These are phyloP conservation scores for Ophiostoma triangulosporum DNA, from an alignment of 2,329 filamentous ascomycete genomes.

Conservation along the genomic window DNA sequence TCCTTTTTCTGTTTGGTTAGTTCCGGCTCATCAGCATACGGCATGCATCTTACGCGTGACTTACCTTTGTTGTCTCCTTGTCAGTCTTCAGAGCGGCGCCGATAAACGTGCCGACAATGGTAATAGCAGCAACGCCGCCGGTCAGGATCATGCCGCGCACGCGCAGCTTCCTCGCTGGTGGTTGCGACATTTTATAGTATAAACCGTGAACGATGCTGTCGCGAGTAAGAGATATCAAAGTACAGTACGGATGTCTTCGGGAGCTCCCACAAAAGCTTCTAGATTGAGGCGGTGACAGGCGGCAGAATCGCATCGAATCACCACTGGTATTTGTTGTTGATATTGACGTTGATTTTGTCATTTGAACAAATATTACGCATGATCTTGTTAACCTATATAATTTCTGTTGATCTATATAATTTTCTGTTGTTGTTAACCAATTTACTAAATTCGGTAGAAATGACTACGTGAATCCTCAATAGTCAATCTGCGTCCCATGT, in stretches of 20 bases:
- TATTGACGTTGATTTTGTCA: too few relatives aligned
- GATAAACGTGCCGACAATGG: conserved; percentile 20
- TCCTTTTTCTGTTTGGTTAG: conserved; percentile 6
- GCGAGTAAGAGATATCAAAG: background rate
- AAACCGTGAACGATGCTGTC: background rate
- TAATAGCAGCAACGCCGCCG: conserved; percentile 18
- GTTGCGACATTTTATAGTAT: background rate
- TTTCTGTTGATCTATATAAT: background rate
- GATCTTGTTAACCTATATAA: too few relatives aligned
- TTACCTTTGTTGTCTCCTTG: conserved; percentile 14
- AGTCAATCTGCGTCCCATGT: too few relatives aligned
- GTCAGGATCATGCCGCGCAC: conserved; percentile 14
- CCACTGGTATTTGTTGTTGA: too few relatives aligned
- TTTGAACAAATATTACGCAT: too few relatives aligned
- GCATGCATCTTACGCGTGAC: background rate
- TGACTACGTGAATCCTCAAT: too few relatives aligned
- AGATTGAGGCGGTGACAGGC: conserved; percentile 9
- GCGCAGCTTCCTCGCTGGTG: conserved; percentile 4
- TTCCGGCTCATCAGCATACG: background rate
- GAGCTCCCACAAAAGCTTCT: background rate
- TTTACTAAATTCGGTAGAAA: too few relatives aligned
- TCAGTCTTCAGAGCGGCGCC: conserved; percentile 22
- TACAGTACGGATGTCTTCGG: background rate
- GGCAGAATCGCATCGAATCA: conserved; percentile 10
- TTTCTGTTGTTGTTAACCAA: too few relatives aligned